These are phyloP conservation scores for Mortierella hygrophila DNA, from an alignment of 192 early-diverging fungal species.

Conservation along the genomic window DNA sequence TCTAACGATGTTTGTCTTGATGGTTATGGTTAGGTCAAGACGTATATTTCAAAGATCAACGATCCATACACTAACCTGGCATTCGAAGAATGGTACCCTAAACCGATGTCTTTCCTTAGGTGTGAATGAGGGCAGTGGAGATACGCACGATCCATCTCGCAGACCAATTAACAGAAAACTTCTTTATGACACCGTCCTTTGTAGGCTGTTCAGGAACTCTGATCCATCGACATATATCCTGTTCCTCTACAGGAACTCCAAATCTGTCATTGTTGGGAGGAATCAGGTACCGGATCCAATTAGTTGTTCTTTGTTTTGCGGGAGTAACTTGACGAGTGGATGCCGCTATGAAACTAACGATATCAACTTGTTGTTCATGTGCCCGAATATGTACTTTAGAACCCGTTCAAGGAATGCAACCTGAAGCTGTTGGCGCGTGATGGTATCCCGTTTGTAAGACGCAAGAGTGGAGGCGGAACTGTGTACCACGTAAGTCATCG, in stretches of 20 bases:
- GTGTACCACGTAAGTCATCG: slow-evolving; percentile 85
- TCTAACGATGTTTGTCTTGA: background rate
- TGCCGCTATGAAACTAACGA: background rate
- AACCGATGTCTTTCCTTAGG: background rate
- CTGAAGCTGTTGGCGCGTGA: slow-evolving; percentile 73
- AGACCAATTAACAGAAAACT: background rate
- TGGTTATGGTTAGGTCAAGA: slow-evolving; percentile 46
- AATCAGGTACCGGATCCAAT: slow-evolving; percentile 76
- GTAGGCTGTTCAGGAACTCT: slow-evolving; percentile 83
- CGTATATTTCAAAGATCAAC: slow-evolving; percentile 74
- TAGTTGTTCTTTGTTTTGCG: background rate
- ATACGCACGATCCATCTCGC: background rate
- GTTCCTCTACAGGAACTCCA: slow-evolving; percentile 90
- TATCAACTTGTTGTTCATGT: background rate
- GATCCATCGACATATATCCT: slow-evolving; percentile 76
- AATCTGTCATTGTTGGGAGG: slow-evolving; percentile 92
- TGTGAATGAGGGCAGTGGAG: background rate
- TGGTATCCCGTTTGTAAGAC: slow-evolving; percentile 85
- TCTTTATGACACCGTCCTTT: background rate
- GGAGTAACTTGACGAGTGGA: background rate
- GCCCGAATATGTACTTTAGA: slow-evolving; percentile 61
- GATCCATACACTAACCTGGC: slow-evolving; percentile 89
- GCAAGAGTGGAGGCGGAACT: slow-evolving; percentile 93
- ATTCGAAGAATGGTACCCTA: slow-evolving; percentile 82
- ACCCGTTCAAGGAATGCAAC: slow-evolving; percentile 97